Base-by-base conservation (phyloP, 495 filamentous ascomycete genomes). In the Hypoxylon trugodes region DNA sequence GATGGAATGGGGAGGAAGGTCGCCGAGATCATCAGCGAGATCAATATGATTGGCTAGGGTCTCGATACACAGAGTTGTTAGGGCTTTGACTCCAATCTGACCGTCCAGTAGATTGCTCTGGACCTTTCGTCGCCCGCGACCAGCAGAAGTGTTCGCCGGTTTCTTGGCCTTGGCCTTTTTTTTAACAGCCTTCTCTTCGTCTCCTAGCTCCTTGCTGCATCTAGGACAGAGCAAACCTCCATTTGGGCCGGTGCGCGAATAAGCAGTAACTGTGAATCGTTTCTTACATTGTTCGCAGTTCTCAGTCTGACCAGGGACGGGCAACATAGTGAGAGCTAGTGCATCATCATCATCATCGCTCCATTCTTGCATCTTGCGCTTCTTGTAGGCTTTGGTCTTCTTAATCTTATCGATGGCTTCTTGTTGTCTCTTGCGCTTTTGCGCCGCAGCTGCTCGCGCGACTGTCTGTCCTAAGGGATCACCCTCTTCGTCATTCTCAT, bases 261-360 rank as follows among this genome's bases (percentile, higher is more conserved):
- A 98, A 0, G 92, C 78, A 0, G 95, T 97, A 22, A 98, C 95
- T 0, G 92, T 97, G 69, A 98, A 98, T 19, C 95, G 87, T 67
- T 91, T 94, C 18, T 85, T 81, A 70, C 95, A 98, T 5, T 84
- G 75, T 40, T 90, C 92, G 66, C 95, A 98, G 65, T 96, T 94
- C 22, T 88, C 91, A 59, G 92, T 84, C 73, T 98, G 95, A 1
- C 92, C 93, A 0, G 95, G 91, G 12, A 87, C 68, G 33, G 88
- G 89, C 72, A 88, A 79, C 40, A 88, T 82, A 22, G 87, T 80
- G 18, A 74, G 72, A 25, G 84, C 78, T 60, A 78, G 58, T n/a
- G 81, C 80, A 19, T 80, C 77, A 9, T 83, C 77, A 47, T 79
- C 77, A 12, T 82, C 79, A 7, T 77, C 76, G 46, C 78, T n/a